These are phyloP conservation scores for Penicillium soppii DNA, from an alignment of 495 filamentous ascomycete genomes.

Conservation along the genomic window DNA sequence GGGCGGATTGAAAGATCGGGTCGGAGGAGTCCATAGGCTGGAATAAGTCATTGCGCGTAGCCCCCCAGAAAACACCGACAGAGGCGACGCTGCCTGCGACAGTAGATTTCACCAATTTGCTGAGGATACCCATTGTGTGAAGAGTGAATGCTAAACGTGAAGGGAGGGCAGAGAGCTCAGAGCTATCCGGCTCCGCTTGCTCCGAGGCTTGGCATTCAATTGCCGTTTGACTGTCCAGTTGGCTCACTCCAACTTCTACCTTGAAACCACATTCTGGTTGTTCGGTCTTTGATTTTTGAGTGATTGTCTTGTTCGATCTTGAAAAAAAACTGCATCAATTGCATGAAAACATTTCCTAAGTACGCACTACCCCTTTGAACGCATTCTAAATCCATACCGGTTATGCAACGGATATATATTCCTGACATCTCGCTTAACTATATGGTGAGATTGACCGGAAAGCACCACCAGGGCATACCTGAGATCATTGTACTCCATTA, in stretches of 20 bases:
- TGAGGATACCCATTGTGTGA: slow-evolving; percentile 47
- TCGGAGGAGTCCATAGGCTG: slow-evolving; percentile 55
- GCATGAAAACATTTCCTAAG: too few species aligned
- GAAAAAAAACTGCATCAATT: too few species aligned
- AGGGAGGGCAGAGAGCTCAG: not conserved
- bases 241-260: too few species aligned
- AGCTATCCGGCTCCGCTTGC: not conserved
- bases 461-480: too few species aligned
- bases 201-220: not conserved
- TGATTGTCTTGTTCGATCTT: too few species aligned
- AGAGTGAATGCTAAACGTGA: not conserved
- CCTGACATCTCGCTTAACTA: not conserved
- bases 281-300: too few species aligned
- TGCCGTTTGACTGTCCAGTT: too few species aligned
- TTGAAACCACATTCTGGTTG: too few species aligned
- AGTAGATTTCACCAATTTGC: slow-evolving; percentile 40
- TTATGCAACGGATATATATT: not conserved
- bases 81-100: slow-evolving; percentile 42
- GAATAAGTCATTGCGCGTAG: slow-evolving; percentile 46
- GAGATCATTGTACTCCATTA: too few species aligned
- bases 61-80: slow-evolving; percentile 40
- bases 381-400: not conserved
- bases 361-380: not conserved
- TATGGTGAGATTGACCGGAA: too few species aligned
- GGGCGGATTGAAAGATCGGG: slow-evolving; percentile 57